Evolutionary conservation across 345 rosid species (phyloP), one percentile per base, ranked within the genome.

Genomic region (Arabidopsis suecica): DNA sequence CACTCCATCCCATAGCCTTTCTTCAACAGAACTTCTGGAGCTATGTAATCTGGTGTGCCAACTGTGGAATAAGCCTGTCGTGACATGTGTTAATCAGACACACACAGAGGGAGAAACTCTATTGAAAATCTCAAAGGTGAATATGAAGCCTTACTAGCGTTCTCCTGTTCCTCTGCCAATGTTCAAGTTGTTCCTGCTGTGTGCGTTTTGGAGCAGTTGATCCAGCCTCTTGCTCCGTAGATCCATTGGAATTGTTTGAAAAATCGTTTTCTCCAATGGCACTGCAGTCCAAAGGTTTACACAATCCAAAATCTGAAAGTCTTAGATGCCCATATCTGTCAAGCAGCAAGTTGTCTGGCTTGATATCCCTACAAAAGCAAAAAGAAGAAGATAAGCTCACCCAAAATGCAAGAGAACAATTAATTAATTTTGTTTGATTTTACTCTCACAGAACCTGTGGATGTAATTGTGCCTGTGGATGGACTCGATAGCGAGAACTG

Each of bases 1-100:
- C 99, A 94, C 82, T 94, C 99, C 96, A 94, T 84, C 53, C 82
- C 98, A 80, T 94, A 94, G 44, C 98, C 98, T 89, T 91, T 94
- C 89, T 94, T 94, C 82, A 94, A 69, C 9, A 94, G 81, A 40
- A 91, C 97, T 83, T 91, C 99, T 40, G 98, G 98, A 68, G 98
- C 98, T 60, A 94, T 94, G 79, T 91, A 91, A 78, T 94, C 98
- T 10, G 99, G 97, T 59, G 99, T 90, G 16, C 99, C 99, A 50
- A 94, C 97, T 44, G 99, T 94, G 12, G 97, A 94, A 85, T 89
- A 94, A 68, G 99, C 99, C 99, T 94, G 86, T 80, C 76, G 62
- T 72, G 64, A 38, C 71, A 40, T 25, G 44, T 36, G 55, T 73
- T 61, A 67, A 45, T 51, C 20, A 73, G 37, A 48, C 12, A 13